Evolutionary conservation across 345 rosid species (phyloP), one percentile per base, ranked within the genome.

Genomic region (Gossypium turneri): DNA sequence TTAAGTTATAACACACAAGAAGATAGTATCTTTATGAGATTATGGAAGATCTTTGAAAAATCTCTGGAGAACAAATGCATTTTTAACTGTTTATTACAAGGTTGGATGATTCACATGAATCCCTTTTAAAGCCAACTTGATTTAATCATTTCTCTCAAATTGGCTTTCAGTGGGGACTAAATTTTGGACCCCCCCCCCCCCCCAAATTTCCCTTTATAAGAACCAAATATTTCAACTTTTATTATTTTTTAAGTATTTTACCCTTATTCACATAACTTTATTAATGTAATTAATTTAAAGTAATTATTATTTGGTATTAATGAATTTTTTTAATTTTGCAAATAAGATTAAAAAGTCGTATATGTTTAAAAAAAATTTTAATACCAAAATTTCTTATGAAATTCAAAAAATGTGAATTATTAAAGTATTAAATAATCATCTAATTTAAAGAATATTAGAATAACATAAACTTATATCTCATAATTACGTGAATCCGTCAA

Each of bases 141-240:
- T 29, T 57, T 19, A 2, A 27, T 3, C 20, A 20, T 8, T 72
- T 58, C 52, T 58, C 52, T 4, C 72, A 55, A 69, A 72, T 56
- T 72, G 73, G 57, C 45, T 20, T 48, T 48, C 3, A 55, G 73
- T 56, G 76, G 73, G 73, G 80, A 48, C 80, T 63, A 12, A 45
- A 45, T 71, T 43, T 25, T 29, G 65, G 73, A 47, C 75, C 76
- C 57, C 57, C 38, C 38, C 25, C 25, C 25, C 25, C 20, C 75
- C 57, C 56, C 29, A n/a, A n/a, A 24, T 19, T 52, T 15, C 38
- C 12, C 41, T 15, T 27, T 27, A 56, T 45, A 56, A 41, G 50
- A 47, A 65, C 1, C 53, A 53, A 53, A 53, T 53, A 53, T 53
- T 53, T 53, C 7, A n/a, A 53, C 0, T 53, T 53, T 53, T 53